Evolutionary conservation across 345 rosid species (phyloP), one percentile per base, ranked within the genome.

Genomic region (Salix viminalis): DNA sequence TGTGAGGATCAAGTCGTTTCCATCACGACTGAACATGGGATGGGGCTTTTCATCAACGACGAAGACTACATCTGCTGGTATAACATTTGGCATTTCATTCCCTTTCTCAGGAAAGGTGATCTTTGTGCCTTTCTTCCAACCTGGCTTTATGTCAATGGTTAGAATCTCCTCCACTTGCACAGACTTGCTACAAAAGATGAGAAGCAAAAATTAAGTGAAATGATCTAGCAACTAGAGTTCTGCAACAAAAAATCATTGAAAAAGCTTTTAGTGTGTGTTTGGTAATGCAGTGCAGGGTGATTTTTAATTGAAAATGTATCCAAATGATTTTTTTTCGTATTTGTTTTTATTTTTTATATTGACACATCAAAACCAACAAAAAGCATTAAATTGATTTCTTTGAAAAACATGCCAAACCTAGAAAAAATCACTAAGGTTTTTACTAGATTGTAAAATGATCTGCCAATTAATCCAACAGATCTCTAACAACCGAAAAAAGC

Each of bases 71-170:
- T 79, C 82, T 1, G 82, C 67, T 5, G 82, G 76, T 60, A 70
- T 65, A 5, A 71, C 13, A 56, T 70, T 70, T 18, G 64, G 79
- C 44, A 64, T 67, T 7, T 79, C 72, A 19, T 79, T 79, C 24
- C 82, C 82, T 75, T 75, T 79, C 37, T 79, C 78, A 6, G 79
- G 78, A 5, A 75, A 74, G 30, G 82, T 79, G 66, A 79, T 75
- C 67, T 79, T 79, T 12, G 82, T 79, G 50, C 82, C 82, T 54
- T 79, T 79, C 75, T 79, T 79, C 79, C 82, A 79, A 10, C 82
- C 82, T 1, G 82, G 82, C 67, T 79, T 79, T 69, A 79, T 50
- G 23, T 79, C 75, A 32, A 79, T 75, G 39, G 78, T 64, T 61
- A 75, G 67, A 30, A 70, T 70, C 69, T 79, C 82, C 70, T 79